Evolutionary conservation across 345 rosid species (phyloP).

Genomic region (Reutealis trisperma): DNA sequence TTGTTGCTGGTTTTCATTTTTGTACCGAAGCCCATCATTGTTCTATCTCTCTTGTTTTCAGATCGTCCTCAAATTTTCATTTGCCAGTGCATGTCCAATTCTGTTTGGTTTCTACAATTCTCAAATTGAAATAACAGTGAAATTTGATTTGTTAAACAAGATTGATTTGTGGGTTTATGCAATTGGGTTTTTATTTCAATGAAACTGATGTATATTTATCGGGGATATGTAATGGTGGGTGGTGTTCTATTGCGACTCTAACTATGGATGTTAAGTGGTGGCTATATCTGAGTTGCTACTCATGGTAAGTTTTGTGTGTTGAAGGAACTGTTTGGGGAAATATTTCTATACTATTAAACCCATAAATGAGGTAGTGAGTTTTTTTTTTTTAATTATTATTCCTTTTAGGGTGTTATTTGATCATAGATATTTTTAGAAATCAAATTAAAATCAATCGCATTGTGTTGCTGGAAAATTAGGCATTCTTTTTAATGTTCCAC

Average conservation of each 20-base stretch:
- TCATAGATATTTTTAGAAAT: not conserved
- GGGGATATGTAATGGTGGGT: not conserved
- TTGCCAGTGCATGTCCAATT: not conserved
- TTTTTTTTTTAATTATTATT: not conserved
- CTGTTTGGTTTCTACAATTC: not conserved
- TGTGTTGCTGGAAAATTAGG: not conserved
- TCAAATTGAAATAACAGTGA: not conserved
- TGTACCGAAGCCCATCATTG: not conserved
- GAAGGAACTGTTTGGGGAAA: not conserved
- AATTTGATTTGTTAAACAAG: not conserved
- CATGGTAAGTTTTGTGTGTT: not conserved
- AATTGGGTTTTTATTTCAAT: not conserved
- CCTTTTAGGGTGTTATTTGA: not conserved
- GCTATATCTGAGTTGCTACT: slow-evolving; percentile 1
- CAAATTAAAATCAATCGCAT: not conserved
- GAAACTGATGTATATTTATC: not conserved
- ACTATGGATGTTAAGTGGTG: not conserved
- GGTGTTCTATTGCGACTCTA: not conserved
- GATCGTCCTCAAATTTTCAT: not conserved
- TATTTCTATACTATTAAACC: not conserved
- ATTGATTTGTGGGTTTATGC: not conserved
- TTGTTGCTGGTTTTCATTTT: not conserved
- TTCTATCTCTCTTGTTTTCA: not conserved
- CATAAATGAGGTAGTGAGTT: not conserved
- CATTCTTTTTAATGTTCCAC: not conserved